phyloP scores from a whole-genome alignment of 2,329 filamentous ascomycete species.

The Ascochyta viciae-villosae region DNA sequence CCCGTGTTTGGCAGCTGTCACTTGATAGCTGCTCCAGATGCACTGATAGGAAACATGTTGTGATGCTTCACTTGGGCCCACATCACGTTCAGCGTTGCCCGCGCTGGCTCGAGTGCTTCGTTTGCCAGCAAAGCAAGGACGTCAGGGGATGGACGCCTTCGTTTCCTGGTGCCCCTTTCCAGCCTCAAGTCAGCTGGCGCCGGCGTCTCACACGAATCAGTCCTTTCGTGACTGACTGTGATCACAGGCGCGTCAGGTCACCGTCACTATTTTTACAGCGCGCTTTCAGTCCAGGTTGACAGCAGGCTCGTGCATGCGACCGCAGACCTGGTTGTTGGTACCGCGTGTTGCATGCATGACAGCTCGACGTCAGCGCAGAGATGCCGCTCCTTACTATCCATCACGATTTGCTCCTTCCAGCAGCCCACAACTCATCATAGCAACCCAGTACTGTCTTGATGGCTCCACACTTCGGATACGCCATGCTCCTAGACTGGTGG shows the following conservation, averaged over 20 bases:
- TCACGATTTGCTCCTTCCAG: not conserved
- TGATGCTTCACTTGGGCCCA: conserved; percentile 20
- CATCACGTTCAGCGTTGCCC: conserved; percentile 7
- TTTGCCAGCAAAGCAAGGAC: conserved; percentile 19
- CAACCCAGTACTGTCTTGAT: not conserved
- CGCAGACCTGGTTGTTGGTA: conserved; percentile 10
- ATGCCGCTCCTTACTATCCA: not conserved
- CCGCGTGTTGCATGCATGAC: conserved; percentile 3
- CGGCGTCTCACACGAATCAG: conserved; percentile 13
- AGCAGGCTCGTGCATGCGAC: conserved; percentile 4
- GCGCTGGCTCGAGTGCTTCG: not conserved
- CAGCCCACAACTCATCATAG: not conserved
- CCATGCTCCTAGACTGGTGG: conserved; percentile 19
- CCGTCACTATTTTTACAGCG: not conserved
- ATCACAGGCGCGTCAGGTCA: conserved; percentile 12
- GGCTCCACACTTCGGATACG: conserved; percentile 9
- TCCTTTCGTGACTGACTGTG: conserved; percentile 3
- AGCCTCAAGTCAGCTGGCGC: conserved; percentile 28
- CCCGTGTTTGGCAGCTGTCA: conserved; percentile 16
- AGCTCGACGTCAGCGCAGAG: conserved; percentile 2
- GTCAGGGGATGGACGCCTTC: conserved; percentile 21
- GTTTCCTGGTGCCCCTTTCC: conserved; percentile 23
- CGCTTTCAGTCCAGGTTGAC: not conserved
- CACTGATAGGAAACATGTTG: not conserved
- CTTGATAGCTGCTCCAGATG: conserved; percentile 5